Conservation (phyloP, 495 filamentous ascomycete species). For the Aspergillus nidulans region DNA sequence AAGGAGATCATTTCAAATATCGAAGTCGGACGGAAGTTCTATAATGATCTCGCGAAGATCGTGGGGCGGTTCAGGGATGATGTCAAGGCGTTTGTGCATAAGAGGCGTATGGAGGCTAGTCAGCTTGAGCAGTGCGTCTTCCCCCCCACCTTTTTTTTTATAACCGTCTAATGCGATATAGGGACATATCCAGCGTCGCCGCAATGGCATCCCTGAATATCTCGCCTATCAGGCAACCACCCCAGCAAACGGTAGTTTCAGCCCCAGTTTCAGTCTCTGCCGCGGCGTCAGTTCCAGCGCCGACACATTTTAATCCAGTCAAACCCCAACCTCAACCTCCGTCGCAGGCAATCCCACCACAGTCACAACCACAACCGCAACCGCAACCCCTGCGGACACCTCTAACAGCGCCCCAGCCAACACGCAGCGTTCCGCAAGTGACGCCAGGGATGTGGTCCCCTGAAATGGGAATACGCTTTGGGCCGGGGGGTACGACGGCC, state of each 20-base stretch:
- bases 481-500: constrained; percentile 15
- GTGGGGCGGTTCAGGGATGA: constrained; percentile 75
- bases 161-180: constrained; percentile 15
- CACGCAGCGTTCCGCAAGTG: constrained; percentile 48
- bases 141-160: constrained; percentile 39
- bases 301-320: not conserved
- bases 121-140: constrained; percentile 54
- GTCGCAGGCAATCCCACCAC: constrained; percentile 18
- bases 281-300: not conserved
- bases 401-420: constrained; percentile 52
- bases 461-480: constrained; percentile 75
- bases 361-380: constrained; percentile 7
- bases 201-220: constrained; percentile 60
- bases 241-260: not conserved
- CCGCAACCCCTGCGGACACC: constrained; percentile 24
- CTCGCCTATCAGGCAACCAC: constrained; percentile 15
- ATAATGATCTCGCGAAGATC: constrained; percentile 89
- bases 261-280: not conserved
- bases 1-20: constrained; percentile 89
- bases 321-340: not conserved
- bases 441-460: constrained; percentile 69
- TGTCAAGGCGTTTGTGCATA: constrained; percentile 70
- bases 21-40: constrained; percentile 88
- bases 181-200: constrained; percentile 55
- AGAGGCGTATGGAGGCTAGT: constrained; percentile 74